phyloP scores from a whole-genome alignment of 768 basidiomycete genomes.

The Suillus ampliporus region DNA sequence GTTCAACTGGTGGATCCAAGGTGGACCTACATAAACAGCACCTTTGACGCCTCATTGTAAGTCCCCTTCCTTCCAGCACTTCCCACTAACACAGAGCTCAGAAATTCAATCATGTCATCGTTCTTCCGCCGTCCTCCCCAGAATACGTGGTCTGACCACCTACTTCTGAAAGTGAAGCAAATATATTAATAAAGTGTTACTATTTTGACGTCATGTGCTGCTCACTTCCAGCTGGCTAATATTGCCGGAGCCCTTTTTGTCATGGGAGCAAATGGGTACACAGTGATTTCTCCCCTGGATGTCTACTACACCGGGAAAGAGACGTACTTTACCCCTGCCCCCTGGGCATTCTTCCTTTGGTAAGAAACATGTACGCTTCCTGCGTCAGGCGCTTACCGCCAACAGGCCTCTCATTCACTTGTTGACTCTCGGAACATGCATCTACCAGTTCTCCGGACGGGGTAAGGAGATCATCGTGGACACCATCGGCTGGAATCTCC shows the following conservation, averaged over 20 bases:
- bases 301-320: constrained; percentile 55
- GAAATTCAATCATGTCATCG: constrained; percentile 27
- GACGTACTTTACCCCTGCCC: constrained; percentile 72
- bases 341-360: constrained; percentile 69
- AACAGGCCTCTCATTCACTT: constrained; percentile 66
- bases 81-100: constrained; percentile 12
- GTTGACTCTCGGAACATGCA: constrained; percentile 65
- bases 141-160: constrained; percentile 50
- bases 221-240: constrained; percentile 50
- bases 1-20: background rate
- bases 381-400: constrained; percentile 1
- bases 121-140: constrained; percentile 23
- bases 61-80: constrained; percentile 17
- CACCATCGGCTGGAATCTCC: constrained; percentile 69
- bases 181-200: background rate
- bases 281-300: constrained; percentile 58
- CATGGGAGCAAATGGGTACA: constrained; percentile 66
- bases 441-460: constrained; percentile 61
- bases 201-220: constrained; percentile 12
- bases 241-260: constrained; percentile 60
- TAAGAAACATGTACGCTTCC: constrained; percentile 28
- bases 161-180: constrained; percentile 56
- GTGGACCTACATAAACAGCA: constrained; percentile 32
- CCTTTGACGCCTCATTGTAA: constrained; percentile 16
- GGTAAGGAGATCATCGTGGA: constrained; percentile 66